phyloP scores from a whole-genome alignment of 148 eudicot species.

The Rhododendron ferrugineum region DNA sequence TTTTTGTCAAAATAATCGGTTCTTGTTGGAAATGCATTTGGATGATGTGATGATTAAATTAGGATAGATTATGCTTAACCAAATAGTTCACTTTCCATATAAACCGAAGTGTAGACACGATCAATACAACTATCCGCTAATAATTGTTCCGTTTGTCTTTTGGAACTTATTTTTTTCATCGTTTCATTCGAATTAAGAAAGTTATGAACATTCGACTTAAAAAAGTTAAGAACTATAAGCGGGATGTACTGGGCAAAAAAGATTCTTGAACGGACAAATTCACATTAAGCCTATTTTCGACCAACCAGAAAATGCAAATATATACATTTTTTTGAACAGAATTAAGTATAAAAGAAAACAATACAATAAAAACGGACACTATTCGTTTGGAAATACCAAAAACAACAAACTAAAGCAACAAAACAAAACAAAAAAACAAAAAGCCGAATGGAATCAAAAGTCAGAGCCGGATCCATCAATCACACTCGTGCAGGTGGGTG shows the following conservation, averaged over 20 bases:
- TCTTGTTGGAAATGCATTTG: too few relatives aligned
- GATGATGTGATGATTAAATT: neutral
- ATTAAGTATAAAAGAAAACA: too few relatives aligned
- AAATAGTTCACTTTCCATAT: neutral
- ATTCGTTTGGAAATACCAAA: slow-evolving; percentile 19
- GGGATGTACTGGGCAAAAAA: slow-evolving; percentile 99
- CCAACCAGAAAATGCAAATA: too few relatives aligned
- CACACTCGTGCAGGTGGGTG: too few relatives aligned
- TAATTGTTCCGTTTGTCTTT: neutral
- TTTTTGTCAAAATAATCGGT: too few relatives aligned
- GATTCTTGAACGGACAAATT: slow-evolving; percentile 94
- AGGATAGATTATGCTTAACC: neutral
- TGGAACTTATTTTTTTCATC: neutral
- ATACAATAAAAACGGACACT: slow-evolving; percentile 59
- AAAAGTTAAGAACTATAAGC: slow-evolving; percentile 12
- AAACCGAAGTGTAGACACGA: neutral
- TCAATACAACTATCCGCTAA: neutral
- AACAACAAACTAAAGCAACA: too few relatives aligned
- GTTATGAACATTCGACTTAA: neutral
- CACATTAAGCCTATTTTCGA: slow-evolving; percentile 54
- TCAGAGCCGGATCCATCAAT: too few relatives aligned
- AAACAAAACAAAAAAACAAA: too few relatives aligned
- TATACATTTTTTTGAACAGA: too few relatives aligned
- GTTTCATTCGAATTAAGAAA: neutral
- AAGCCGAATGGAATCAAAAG: too few relatives aligned